Percentiles rank a stretch among this genome's conserved stretches.
Conservation (phyloP, 768 basidiomycete genomes). For the Cystobasidium ongulense region DNA sequence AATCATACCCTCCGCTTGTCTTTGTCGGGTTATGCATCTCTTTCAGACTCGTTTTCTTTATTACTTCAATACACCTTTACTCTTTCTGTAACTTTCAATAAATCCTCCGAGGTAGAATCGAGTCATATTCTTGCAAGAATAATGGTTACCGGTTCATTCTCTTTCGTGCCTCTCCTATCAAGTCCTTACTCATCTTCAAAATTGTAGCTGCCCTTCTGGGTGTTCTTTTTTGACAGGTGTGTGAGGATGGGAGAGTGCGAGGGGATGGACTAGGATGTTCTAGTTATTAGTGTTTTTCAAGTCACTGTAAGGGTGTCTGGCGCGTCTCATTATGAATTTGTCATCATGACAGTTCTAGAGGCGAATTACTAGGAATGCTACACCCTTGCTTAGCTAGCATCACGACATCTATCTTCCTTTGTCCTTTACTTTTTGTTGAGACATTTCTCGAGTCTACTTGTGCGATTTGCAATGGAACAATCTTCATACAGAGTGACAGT, state of each 20-base stretch:
- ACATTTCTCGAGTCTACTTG: background rate
- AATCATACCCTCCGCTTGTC: too few species aligned
- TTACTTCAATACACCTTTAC: too few species aligned
- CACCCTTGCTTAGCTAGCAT: constrained; percentile 6
- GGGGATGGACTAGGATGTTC: background rate
- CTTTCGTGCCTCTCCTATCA: too few species aligned
- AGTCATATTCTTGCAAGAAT: constrained; percentile 30
- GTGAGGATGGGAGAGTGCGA: background rate
- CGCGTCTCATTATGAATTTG: background rate
- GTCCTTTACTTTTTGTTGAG: background rate
- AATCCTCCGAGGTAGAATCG: constrained; percentile 24
- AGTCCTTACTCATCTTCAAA: too few species aligned
- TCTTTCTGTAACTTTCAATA: background rate
- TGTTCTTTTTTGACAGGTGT: background rate
- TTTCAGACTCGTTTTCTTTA: too few species aligned
- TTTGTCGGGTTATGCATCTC: too few species aligned
- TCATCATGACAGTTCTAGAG: background rate
- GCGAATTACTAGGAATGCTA: background rate
- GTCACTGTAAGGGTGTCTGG: background rate
- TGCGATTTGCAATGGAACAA: background rate
- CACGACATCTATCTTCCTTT: background rate
- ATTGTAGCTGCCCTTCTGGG: background rate
- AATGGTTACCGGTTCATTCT: background rate
- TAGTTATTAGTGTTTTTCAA: background rate
- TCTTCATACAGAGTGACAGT: background rate